Evolutionary conservation across 352 stramenopile species (phyloP), one percentile per base, ranked within the genome.

Genomic region (Peronospora tabacina): DNA sequence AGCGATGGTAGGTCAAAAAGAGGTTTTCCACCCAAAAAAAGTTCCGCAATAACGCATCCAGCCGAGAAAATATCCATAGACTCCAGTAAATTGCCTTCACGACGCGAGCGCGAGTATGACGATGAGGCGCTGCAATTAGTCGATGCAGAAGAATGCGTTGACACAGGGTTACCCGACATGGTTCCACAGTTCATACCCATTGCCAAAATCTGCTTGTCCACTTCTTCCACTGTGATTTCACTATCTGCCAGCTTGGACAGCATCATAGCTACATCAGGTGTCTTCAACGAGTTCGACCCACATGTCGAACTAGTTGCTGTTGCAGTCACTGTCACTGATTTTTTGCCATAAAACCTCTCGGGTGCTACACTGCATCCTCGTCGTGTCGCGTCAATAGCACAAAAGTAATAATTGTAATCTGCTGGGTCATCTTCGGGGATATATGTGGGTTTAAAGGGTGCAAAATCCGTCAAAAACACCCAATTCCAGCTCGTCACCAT

Each of bases 11-110:
- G 68, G 66, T 98, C 95, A 38, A 99, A 87, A 11, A 97, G 77
- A 29, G 87, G 83, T 48, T 97, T 97, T 15, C 95, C 96, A 55
- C 95, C 96, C 12, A 98, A 67, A 58, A 97, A 97, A 12, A 95
- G 48, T 72, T 99, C 95, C 9, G 96, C 94, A 33, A 99, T 97
- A 3, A 98, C 90, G 69, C 97, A 99, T 8, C 96, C 96, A 8
- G 95, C 76, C 33, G 95, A 98, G 70, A 99, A 99, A 40, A 99
- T 93, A 71, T 99, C 97, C 94, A 98, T 98, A 9, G 90, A 94
- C 36, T 88, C 72, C 1, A 81, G 55, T 32, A 92, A 68, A 42
- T 58, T 78, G 7, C 82, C 77, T 55, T 89, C 75, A 5, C 72
- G 68, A 37, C 70, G 73, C 15, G 53, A 67, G 3, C 70, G 59